These are phyloP conservation scores for Pouteria glomerata DNA, from an alignment of 148 eudicot genomes.

Conservation along the genomic window DNA sequence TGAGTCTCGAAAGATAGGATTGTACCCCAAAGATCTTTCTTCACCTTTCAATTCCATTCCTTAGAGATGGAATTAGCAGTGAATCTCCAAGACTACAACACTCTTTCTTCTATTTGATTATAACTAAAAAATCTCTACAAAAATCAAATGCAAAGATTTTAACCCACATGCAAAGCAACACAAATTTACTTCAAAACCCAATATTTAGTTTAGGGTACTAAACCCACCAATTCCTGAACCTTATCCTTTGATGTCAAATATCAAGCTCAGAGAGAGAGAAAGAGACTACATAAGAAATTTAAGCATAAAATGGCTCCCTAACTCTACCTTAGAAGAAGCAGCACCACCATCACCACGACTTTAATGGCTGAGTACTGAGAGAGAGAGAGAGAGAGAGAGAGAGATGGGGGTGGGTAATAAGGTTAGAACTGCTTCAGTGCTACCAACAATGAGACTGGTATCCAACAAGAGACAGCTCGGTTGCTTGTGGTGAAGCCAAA, in stretches of 20 bases:
- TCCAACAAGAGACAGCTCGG: constrained; percentile 57
- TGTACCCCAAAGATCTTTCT: constrained; percentile 23
- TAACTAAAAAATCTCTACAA: background rate
- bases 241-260: too few species aligned
- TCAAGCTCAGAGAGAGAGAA: too few species aligned
- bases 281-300: too few species aligned
- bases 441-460: constrained; percentile 24
- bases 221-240: too few species aligned
- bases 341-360: background rate
- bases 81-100: background rate
- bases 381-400: background rate
- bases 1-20: constrained; percentile 17
- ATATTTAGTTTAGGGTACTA: too few species aligned
- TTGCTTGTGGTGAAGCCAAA: constrained; percentile 49
- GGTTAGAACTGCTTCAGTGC: constrained; percentile 22
- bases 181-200: too few species aligned
- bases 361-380: background rate
- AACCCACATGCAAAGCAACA: too few species aligned
- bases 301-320: constrained; percentile 13
- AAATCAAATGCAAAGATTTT: too few species aligned
- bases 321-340: constrained; percentile 8
- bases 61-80: background rate
- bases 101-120: background rate
- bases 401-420: background rate
- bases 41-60: constrained; percentile 32